phyloP scores from a whole-genome alignment of 2,329 filamentous ascomycete genomes.

The Aspergillus uvarum region DNA sequence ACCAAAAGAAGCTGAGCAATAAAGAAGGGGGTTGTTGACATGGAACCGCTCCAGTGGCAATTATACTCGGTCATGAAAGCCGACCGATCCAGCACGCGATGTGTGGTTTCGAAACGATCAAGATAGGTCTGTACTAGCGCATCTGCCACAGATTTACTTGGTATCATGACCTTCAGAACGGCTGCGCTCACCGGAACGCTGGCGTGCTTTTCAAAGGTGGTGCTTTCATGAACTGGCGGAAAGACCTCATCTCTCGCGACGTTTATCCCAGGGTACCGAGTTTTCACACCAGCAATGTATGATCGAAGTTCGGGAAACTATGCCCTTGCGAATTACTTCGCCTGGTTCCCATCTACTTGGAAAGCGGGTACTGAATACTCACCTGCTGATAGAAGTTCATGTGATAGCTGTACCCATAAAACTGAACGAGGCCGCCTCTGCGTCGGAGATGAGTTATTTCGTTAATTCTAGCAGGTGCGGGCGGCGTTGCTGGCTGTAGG shows the following conservation, averaged over 20 bases:
- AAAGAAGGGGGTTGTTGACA: neutral
- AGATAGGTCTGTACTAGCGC: neutral
- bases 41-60: neutral
- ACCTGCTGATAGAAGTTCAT: neutral
- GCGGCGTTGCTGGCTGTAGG: neutral
- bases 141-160: neutral
- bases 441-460: neutral
- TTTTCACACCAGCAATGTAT: neutral
- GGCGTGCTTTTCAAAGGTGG: neutral
- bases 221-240: neutral
- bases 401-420: neutral
- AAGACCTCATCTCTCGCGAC: neutral
- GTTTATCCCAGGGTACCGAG: neutral
- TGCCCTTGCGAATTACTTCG: neutral
- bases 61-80: neutral
- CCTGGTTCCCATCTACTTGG: too few species aligned
- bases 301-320: neutral
- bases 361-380: neutral
- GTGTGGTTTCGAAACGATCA: neutral
- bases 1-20: neutral
- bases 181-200: neutral
- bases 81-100: neutral
- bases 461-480: rapidly evolving
- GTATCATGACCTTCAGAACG: neutral
- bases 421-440: neutral